Percentiles rank a stretch among this genome's conserved stretches.
Conservation (phyloP, 1,284 basidiomycete genomes). For the Inonotus hispidus region DNA sequence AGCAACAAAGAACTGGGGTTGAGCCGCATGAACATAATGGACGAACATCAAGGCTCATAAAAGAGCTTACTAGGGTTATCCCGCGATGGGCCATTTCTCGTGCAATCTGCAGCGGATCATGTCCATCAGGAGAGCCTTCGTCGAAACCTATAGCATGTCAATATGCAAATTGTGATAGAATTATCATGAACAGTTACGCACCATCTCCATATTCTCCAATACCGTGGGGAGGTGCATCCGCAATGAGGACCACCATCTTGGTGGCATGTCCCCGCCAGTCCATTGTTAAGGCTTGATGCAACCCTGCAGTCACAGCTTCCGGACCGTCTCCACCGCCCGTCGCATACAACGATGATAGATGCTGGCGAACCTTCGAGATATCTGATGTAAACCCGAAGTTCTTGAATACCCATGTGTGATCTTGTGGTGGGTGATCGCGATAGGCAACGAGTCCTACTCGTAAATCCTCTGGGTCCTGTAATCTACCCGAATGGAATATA, state of each 20-base stretch:
- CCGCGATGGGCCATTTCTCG: slow-evolving; percentile 87
- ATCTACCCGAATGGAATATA: slow-evolving; percentile 92
- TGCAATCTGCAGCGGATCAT: slow-evolving; percentile 87
- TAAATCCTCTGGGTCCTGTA: slow-evolving; percentile 82
- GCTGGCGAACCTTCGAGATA: slow-evolving; percentile 81
- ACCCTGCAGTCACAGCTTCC: slow-evolving; percentile 93
- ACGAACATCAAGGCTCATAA: not conserved
- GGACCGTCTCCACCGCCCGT: slow-evolving; percentile 97
- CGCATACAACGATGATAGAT: slow-evolving; percentile 83
- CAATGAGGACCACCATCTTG: slow-evolving; percentile 94
- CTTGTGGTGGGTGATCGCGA: slow-evolving; percentile 93
- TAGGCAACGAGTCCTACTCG: slow-evolving; percentile 88
- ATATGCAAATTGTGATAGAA: not conserved
- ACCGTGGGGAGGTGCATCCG: slow-evolving; percentile 97
- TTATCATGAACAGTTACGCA: slow-evolving; percentile 30
- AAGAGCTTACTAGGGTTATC: slow-evolving; percentile 72
- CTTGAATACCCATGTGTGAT: slow-evolving; percentile 89
- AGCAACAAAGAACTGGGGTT: slow-evolving; percentile 86
- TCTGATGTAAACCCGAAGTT: slow-evolving; percentile 94
- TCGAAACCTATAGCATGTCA: slow-evolving; percentile 62
- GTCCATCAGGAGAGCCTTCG: slow-evolving; percentile 86
- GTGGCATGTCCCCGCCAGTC: slow-evolving; percentile 89
- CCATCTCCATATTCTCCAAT: slow-evolving; percentile 92
- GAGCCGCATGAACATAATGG: slow-evolving; percentile 2
- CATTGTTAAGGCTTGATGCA: slow-evolving; percentile 83